phyloP scores from a whole-genome alignment of 2,329 filamentous ascomycete genomes.

The Chaetomiaceae sp. region DNA sequence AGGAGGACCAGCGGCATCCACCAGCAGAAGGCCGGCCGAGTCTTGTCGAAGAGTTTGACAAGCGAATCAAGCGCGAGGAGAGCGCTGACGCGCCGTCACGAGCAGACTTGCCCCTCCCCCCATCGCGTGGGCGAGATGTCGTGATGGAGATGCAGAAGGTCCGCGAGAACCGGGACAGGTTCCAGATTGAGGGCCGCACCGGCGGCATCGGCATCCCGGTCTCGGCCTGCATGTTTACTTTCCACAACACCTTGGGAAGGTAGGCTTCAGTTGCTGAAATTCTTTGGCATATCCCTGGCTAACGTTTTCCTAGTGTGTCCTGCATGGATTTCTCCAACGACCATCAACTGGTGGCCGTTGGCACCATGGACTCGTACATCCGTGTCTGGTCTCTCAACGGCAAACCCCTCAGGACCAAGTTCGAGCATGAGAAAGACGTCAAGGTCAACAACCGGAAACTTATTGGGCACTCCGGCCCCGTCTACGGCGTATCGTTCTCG shows the following conservation, averaged over 20 bases:
- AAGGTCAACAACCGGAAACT: slow-evolving; percentile 65
- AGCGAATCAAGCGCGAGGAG: slow-evolving; percentile 84
- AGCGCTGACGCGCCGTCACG: slow-evolving; percentile 76
- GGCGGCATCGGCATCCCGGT: slow-evolving; percentile 78
- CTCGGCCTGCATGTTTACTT: slow-evolving; percentile 95
- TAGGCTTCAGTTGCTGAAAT: slow-evolving; percentile 40
- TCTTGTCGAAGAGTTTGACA: slow-evolving; percentile 82
- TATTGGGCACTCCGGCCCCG: slow-evolving; percentile 83
- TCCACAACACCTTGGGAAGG: slow-evolving; percentile 93
- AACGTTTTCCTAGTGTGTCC: slow-evolving; percentile 58
- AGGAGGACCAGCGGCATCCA: slow-evolving; percentile 75
- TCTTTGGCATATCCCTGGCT: not conserved
- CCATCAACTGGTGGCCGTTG: slow-evolving; percentile 77
- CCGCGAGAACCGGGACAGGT: slow-evolving; percentile 86
- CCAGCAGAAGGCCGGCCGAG: slow-evolving; percentile 66
- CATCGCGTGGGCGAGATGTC: slow-evolving; percentile 84
- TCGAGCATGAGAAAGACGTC: slow-evolving; percentile 53
- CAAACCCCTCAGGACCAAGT: slow-evolving; percentile 67
- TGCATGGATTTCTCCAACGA: slow-evolving; percentile 95
- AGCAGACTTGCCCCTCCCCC: slow-evolving; percentile 77
- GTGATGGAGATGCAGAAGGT: slow-evolving; percentile 92
- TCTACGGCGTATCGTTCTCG: slow-evolving; percentile 88
- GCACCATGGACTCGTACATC: slow-evolving; percentile 92
- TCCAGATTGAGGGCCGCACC: slow-evolving; percentile 78
- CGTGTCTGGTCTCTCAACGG: slow-evolving; percentile 91